These are phyloP conservation scores for Apostasia ramifera DNA, from an alignment of 106 monocot species.

Conservation along the genomic window DNA sequence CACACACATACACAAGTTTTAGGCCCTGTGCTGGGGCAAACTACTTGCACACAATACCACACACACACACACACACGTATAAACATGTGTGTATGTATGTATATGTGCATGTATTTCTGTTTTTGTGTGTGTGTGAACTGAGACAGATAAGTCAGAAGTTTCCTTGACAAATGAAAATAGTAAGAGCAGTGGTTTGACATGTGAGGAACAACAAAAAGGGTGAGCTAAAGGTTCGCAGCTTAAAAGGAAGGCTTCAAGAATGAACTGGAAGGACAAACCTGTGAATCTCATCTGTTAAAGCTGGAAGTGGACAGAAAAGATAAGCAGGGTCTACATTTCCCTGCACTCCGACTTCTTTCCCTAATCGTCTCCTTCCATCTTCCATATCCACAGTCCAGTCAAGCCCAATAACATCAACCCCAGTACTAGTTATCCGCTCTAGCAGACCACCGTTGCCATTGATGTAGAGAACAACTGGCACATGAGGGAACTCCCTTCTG, in stretches of 20 bases:
- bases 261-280: constrained; percentile 35
- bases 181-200: no score
- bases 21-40: no score
- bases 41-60: no score
- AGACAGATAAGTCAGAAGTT: no score
- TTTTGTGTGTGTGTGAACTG: no score
- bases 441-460: constrained; percentile 88
- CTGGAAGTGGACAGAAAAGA: constrained; percentile 81
- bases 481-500: constrained; percentile 58
- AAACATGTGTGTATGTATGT: no score
- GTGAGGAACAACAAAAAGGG: no score
- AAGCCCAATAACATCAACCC: constrained; percentile 91
- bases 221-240: no score
- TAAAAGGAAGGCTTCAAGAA: neutral
- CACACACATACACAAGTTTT: no score
- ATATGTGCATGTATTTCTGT: no score
- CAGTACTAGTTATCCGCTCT: constrained; percentile 73
- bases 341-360: constrained; percentile 58
- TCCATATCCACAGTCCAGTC: constrained; percentile 99
- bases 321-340: constrained; percentile 92
- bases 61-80: no score
- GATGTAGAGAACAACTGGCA: constrained; percentile 78
- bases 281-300: constrained; percentile 83
- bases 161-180: no score
- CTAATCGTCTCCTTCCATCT: constrained; percentile 81